Percentiles rank a stretch among this genome's conserved stretches.
Evolutionary conservation across 2,329 filamentous ascomycete species (phyloP).

Genomic region (Fusarium sp.): DNA sequence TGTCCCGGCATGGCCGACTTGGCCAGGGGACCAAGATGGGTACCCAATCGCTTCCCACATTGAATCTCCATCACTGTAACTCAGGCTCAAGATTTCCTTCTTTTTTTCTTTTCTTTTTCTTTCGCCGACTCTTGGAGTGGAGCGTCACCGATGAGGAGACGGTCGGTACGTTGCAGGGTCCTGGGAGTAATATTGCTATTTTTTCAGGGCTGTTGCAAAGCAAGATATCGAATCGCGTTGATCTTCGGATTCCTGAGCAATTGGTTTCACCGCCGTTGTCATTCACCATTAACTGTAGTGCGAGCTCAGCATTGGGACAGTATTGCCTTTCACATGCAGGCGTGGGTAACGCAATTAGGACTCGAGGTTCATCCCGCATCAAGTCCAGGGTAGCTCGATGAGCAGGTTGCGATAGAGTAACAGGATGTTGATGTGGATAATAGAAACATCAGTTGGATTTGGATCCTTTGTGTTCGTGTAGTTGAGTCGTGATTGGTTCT

Average conservation of each 20-base stretch:
- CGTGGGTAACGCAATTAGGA: constrained; percentile 7
- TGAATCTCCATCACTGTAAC: not conserved
- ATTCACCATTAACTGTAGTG: constrained; percentile 25
- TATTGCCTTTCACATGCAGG: constrained; percentile 2
- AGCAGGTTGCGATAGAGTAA: not conserved
- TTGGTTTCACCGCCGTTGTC: constrained; percentile 33
- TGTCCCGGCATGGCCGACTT: constrained; percentile 42
- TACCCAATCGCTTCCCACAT: constrained; percentile 18
- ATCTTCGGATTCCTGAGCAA: not conserved
- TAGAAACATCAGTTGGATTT: not conserved
- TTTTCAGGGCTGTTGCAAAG: constrained; percentile 4
- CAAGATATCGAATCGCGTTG: constrained; percentile 5
- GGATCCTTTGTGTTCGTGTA: not conserved
- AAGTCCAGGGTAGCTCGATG: constrained; percentile 11
- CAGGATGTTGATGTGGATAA: not conserved
- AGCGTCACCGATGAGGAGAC: constrained; percentile 12
- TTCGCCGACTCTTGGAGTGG: constrained; percentile 23
- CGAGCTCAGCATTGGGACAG: constrained; percentile 21
- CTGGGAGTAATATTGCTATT: not conserved
- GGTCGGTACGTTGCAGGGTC: not conserved
- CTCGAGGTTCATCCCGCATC: not conserved
- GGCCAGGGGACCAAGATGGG: constrained; percentile 3
- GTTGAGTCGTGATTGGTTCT: not conserved
- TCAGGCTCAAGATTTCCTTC: not conserved
- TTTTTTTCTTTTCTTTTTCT: constrained; percentile 33